Evolutionary conservation across 805 yeast genomes (phyloP), one percentile per base, ranked within the genome.

Genomic region (Kodamaea lidongshanica): DNA sequence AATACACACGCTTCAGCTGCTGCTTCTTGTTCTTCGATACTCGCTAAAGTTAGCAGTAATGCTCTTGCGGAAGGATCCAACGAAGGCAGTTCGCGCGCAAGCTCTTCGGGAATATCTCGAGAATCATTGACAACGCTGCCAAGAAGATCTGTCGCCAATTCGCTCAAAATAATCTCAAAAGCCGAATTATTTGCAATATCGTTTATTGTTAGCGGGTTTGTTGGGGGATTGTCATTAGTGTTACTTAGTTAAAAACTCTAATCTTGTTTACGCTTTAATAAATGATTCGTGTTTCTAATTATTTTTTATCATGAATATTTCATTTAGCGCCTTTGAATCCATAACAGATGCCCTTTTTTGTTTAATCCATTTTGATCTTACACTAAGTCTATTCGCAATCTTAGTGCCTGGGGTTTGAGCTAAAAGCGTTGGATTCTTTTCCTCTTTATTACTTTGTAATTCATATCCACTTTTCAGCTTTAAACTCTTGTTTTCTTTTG

Each of bases 321-420:
- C 97, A 44, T 84, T 86, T 39, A 89, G 67, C 9, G 95, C 87
- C 53, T 85, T 78, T 3, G 81, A 71, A 52, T 89, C 97, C 77
- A 81, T 74, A 0, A 88, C 86, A 1, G 96, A 89, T 7, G 94
- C 92, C 46, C 92, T 72, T 53, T 89, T 89, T 54, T 87, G 95
- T 42, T 71, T 79, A 33, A 89, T 88, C 79, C 86, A 88, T 54
- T 74, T 79, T 13, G 94, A 78, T 53, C 97, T 73, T 4, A 82
- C 82, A 1, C 94, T 54, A 12, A 61, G 44, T 33, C 68, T 49
- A 1, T 61, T 53, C 7, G 35, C 30, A 9, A 32, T 32, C 2
- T 67, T 52, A 6, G 61, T 54, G 6, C 47, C 44, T 12, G 39
- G 43, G 12, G 31, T 30, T 14, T 20, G 43, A 13, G 31, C 34